phyloP scores from a whole-genome alignment of 768 basidiomycete genomes.

The Collybiopsis confluens region DNA sequence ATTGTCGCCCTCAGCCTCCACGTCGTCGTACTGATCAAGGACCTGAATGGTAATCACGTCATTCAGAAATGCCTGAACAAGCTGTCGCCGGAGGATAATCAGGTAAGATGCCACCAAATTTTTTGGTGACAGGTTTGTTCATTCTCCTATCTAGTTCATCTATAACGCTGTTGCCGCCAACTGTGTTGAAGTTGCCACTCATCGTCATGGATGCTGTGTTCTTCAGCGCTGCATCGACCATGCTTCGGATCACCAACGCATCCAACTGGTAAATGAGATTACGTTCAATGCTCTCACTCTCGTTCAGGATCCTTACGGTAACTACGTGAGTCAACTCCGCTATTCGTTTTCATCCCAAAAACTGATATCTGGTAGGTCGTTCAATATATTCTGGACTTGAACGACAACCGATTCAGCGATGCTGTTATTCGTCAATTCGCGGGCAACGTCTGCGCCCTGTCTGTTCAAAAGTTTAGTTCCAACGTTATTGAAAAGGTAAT shows the following conservation, averaged over 20 bases:
- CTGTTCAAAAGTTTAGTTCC: constrained; percentile 98
- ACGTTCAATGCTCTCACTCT: constrained; percentile 96
- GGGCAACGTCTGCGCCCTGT: constrained; percentile 95
- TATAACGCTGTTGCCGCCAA: constrained; percentile 99
- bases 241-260: constrained; percentile 90
- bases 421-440: constrained; percentile 96
- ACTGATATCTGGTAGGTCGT: constrained; percentile 57
- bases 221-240: constrained; percentile 98
- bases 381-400: constrained; percentile 97
- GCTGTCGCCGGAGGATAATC: constrained; percentile 96
- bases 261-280: constrained; percentile 98
- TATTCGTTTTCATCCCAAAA: not conserved
- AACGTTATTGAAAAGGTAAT: constrained; percentile 95
- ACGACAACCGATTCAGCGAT: constrained; percentile 98
- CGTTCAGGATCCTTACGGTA: constrained; percentile 95
- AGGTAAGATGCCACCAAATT: constrained; percentile 41
- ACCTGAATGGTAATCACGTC: constrained; percentile 94
- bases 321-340: constrained; percentile 57
- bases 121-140: not conserved
- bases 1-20: constrained; percentile 95
- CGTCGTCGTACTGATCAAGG: constrained; percentile 99
- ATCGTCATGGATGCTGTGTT: constrained; percentile 98
- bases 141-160: constrained; percentile 64
- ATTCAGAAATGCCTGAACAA: constrained; percentile 99
- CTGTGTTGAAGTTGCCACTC: constrained; percentile 97